Percentiles rank a stretch among this genome's conserved stretches.
These are phyloP conservation scores for Pyrenochaeta sp. DNA, from an alignment of 2,329 filamentous ascomycete genomes.

Conservation along the genomic window DNA sequence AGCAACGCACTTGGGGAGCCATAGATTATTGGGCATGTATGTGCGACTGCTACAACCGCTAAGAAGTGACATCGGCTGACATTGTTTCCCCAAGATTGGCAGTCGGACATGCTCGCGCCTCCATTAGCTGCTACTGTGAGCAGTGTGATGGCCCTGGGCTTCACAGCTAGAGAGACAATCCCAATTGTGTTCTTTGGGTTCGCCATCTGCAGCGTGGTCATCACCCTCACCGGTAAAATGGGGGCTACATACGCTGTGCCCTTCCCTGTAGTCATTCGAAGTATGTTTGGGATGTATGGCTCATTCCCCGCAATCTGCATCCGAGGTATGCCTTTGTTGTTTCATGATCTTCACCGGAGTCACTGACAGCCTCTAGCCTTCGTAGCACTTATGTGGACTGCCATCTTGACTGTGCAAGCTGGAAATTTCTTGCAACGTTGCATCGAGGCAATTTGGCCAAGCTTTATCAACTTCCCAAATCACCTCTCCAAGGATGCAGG, in stretches of 20 bases:
- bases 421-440: constrained; percentile 53
- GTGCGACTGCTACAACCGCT: not conserved
- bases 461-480: constrained; percentile 48
- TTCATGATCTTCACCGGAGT: not conserved
- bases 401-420: constrained; percentile 57
- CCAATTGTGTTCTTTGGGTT: constrained; percentile 59
- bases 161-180: constrained; percentile 58
- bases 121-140: constrained; percentile 51
- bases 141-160: constrained; percentile 53
- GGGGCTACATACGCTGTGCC: constrained; percentile 48
- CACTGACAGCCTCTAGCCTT: constrained; percentile 35
- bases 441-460: constrained; percentile 54
- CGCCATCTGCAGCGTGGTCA: constrained; percentile 55
- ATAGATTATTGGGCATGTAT: constrained; percentile 52
- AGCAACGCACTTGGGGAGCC: constrained; percentile 56
- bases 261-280: constrained; percentile 54
- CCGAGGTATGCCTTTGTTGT: constrained; percentile 18
- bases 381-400: constrained; percentile 57
- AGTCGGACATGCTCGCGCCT: constrained; percentile 56
- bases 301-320: constrained; percentile 56
- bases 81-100: constrained; percentile 51
- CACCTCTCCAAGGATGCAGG: constrained; percentile 43
- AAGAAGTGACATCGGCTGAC: no score
- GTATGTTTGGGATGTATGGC: constrained; percentile 55
- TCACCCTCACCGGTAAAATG: constrained; percentile 58